Base-by-base conservation (phyloP, 78 protist genomes). In the Polysphondylium violaceum region DNA sequence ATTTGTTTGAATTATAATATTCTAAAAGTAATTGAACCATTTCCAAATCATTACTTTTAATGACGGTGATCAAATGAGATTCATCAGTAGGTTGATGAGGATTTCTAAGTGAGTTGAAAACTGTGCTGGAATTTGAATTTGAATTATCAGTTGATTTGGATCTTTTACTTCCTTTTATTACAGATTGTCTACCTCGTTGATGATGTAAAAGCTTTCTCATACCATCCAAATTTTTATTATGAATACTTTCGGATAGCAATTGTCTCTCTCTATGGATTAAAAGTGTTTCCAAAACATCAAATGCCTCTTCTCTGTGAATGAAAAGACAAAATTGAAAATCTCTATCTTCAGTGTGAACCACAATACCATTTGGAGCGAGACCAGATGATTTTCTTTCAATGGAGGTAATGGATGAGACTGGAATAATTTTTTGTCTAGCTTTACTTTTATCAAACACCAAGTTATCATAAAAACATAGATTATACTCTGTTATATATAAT, bases 401-500 rank as follows among this genome's bases (percentile, higher is more conserved):
- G 19, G 75, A 59, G 19, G 19, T 60, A 41, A 83, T 83, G 0
- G 31, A 16, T 29, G 91, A 83, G 4, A 83, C 27, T 31, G 60
- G 65, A 5, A 83, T 69, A 1, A 83, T 38, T 43, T 83, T 83
- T 69, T 73, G 68, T 53, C 91, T 60, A 40, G 47, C 64, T 69
- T 69, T 83, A 21, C 36, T 55, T 43, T 73, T 83, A 58, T 83
- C 91, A 31, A 83, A 83, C 5, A 83, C 91, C 16, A 69, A 58
- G 33, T 60, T 73, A 69, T 83, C 91, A 43, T 83, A 83, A 58
- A 83, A 83, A 69, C 91, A 83, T 27, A 83, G 33, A 53, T 69
- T 69, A 43, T 73, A 61, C 29, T 83, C 91, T 21, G 91, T 69
- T 11, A 83, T 27, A 33, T 83, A 83, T 25, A 83, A 33, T 69